Evolutionary conservation across 2,329 filamentous ascomycete species (phyloP).

Genomic region (Ceratocystis colombiana): DNA sequence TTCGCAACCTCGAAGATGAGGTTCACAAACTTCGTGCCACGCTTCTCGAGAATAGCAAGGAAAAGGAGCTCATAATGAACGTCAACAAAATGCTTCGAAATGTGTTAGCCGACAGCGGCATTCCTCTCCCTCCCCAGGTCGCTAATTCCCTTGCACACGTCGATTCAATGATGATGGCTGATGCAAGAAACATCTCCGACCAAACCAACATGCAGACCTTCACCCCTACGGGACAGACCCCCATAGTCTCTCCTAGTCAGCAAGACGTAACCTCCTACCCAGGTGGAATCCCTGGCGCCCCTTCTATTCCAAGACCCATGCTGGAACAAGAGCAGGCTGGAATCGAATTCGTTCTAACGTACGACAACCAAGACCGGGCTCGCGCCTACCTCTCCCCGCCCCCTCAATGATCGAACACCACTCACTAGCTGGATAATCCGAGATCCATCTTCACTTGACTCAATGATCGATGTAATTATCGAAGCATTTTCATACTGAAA

Average conservation of each 20-base stretch:
- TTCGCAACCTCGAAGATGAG: conserved; percentile 86
- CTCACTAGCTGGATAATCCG: conserved; percentile 9
- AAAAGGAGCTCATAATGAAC: conserved; percentile 52
- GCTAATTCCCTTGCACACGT: conserved; percentile 27
- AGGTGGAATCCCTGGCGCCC: background rate
- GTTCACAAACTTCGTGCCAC: conserved; percentile 72
- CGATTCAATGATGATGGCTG: conserved; percentile 39
- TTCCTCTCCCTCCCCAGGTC: conserved; percentile 30
- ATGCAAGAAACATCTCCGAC: conserved; percentile 48
- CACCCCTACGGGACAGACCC: conserved; percentile 36
- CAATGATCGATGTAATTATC: conserved; percentile 8
- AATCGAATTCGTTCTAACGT: conserved; percentile 87
- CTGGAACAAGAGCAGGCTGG: conserved; percentile 72
- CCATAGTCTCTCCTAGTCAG: conserved; percentile 32
- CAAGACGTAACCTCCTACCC: conserved; percentile 27
- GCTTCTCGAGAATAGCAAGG: conserved; percentile 47
- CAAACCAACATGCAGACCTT: conserved; percentile 48
- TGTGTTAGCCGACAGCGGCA: conserved; percentile 45
- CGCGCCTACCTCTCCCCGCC: conserved; percentile 54
- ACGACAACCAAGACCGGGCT: conserved; percentile 50
- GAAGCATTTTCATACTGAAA: conserved; percentile 1
- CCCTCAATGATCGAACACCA: conserved; percentile 34
- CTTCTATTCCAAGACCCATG: conserved; percentile 11
- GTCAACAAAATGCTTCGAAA: conserved; percentile 42
- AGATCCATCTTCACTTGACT: conserved; percentile 12